These are phyloP conservation scores for Achaetomium macrosporum DNA, from an alignment of 2,329 filamentous ascomycete species.

Conservation along the genomic window DNA sequence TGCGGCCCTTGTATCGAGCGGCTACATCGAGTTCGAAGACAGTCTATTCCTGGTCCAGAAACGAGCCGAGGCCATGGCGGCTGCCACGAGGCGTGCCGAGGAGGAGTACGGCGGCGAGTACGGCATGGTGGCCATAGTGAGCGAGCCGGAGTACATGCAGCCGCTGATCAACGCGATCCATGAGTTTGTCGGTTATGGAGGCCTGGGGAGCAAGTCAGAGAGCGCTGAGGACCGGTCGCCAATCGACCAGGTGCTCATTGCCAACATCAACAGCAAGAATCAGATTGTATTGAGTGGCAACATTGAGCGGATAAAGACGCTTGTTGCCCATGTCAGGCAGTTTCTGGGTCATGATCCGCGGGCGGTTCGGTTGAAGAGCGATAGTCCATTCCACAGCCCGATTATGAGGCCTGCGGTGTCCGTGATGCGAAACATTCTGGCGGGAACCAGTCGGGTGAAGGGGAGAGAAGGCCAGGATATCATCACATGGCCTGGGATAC, in stretches of 20 bases:
- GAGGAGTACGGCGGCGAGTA: constrained; percentile 71
- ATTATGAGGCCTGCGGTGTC: constrained; percentile 81
- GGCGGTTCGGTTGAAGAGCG: constrained; percentile 78
- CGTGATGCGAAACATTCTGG: constrained; percentile 64
- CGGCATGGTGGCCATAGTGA: constrained; percentile 91
- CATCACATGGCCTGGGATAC: constrained; percentile 70
- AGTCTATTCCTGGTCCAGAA: constrained; percentile 70
- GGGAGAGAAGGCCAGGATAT: constrained; percentile 56
- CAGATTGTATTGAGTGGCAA: constrained; percentile 92
- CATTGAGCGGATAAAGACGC: constrained; percentile 72
- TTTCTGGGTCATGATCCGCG: constrained; percentile 89
- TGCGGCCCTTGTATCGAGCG: constrained; percentile 78
- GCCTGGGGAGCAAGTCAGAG: constrained; percentile 43
- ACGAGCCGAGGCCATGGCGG: constrained; percentile 77
- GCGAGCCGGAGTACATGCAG: constrained; percentile 70
- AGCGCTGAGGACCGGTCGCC: constrained; percentile 56
- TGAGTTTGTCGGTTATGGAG: constrained; percentile 68
- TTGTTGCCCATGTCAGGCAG: constrained; percentile 78
- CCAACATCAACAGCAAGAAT: constrained; percentile 92
- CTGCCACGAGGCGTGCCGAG: constrained; percentile 62
- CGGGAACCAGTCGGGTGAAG: constrained; percentile 48
- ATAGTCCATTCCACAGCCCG: constrained; percentile 85
- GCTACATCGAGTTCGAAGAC: constrained; percentile 71
- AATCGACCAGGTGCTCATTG: constrained; percentile 82
- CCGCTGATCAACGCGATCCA: constrained; percentile 66